Percentiles rank a stretch among this genome's conserved stretches.
Evolutionary conservation across 495 filamentous ascomycete genomes (phyloP).

Genomic region (Diplogelasinospora grovesii): DNA sequence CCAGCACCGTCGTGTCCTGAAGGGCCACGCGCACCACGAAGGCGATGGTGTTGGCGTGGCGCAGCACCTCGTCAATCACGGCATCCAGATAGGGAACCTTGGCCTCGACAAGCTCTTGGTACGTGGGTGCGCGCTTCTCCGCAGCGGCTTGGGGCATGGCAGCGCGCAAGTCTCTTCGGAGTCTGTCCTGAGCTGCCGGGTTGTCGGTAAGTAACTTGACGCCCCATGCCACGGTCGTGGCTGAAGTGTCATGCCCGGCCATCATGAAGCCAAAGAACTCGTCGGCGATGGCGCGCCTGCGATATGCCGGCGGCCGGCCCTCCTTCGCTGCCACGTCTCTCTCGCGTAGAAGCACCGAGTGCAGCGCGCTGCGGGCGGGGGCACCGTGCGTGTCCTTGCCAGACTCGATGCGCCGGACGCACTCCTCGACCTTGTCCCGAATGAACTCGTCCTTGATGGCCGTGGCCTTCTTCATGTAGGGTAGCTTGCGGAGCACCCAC

Average conservation of each 20-base stretch:
- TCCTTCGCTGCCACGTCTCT: conserved; percentile 24
- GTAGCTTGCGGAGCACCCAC: conserved; percentile 11
- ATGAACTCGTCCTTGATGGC: conserved; percentile 18
- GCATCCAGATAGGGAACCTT: conserved; percentile 28
- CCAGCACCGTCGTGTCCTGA: conserved; percentile 29
- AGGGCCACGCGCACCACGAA: conserved; percentile 22
- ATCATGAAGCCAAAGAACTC: conserved; percentile 29
- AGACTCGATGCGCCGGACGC: conserved; percentile 8
- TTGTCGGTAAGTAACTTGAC: conserved; percentile 29
- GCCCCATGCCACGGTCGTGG: conserved; percentile 20
- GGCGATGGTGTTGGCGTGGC: conserved; percentile 11
- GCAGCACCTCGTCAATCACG: conserved; percentile 23
- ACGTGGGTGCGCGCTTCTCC: conserved; percentile 11
- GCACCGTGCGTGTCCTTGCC: conserved; percentile 9
- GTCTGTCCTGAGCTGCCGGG: conserved; percentile 16
- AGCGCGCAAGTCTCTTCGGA: conserved; percentile 14
- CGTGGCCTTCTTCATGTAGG: conserved; percentile 12
- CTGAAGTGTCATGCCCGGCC: conserved; percentile 25
- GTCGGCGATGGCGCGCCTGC: conserved; percentile 21
- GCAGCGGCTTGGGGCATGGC: conserved; percentile 11
- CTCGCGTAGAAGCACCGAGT: conserved; percentile 33
- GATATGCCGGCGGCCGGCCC: conserved; percentile 19
- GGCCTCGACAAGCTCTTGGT: conserved; percentile 14
- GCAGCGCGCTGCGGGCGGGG: conserved; percentile 25
- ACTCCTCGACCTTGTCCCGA: conserved; percentile 15